Conservation (phyloP, 305 asterid species). For the Rubia balearica region DNA sequence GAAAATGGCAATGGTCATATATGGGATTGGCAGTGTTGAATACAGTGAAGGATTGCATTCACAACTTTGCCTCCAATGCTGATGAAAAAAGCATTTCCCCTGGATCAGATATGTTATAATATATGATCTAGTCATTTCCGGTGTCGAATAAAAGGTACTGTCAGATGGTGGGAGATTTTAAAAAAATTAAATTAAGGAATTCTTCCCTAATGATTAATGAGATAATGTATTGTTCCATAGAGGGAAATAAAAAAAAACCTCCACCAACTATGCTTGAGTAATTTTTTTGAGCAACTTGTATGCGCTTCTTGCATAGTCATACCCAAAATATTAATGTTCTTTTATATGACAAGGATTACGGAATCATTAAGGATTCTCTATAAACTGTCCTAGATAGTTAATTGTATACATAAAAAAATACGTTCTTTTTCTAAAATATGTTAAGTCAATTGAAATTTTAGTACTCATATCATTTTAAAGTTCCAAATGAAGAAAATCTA, state of each 20-base stretch:
- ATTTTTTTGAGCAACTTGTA: too few relatives aligned
- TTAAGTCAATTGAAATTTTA: too few relatives aligned
- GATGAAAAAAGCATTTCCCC: constrained; percentile 51
- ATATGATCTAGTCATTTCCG: constrained; percentile 72
- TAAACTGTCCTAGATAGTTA: too few relatives aligned
- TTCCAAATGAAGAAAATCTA: constrained; percentile 4
- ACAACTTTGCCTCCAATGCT: constrained; percentile 63
- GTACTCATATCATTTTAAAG: background rate
- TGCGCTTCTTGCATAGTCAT: constrained; percentile 30
- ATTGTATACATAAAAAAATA: too few relatives aligned
- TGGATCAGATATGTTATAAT: constrained; percentile 74
- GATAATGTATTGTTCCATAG: too few relatives aligned
- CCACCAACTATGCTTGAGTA: too few relatives aligned
- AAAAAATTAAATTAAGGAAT: too few relatives aligned
- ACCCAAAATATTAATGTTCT: constrained; percentile 26
- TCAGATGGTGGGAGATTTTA: constrained; percentile 13
- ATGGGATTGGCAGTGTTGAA: constrained; percentile 74
- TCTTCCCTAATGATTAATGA: too few relatives aligned
- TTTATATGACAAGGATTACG: background rate
- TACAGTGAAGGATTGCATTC: constrained; percentile 54
- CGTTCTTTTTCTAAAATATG: too few relatives aligned
- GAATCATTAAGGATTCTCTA: too few relatives aligned
- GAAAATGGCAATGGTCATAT: constrained; percentile 62
- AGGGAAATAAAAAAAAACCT: too few relatives aligned
- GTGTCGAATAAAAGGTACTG: constrained; percentile 56